Percentiles rank a stretch among this genome's conserved stretches.
phyloP scores from a whole-genome alignment of 441 rosid species.

The Populus hybrid region DNA sequence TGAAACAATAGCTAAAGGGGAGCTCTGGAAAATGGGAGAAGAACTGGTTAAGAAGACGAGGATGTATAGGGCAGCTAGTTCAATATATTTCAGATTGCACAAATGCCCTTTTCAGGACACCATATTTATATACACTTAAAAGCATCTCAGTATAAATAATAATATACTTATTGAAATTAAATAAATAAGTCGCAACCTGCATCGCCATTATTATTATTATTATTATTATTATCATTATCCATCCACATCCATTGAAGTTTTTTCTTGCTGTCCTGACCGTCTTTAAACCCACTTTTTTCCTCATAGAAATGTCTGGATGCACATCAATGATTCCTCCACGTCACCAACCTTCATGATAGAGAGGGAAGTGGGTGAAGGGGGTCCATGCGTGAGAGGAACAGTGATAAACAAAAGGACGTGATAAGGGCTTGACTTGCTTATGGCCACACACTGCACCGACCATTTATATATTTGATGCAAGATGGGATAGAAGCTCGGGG shows the following conservation, averaged over 20 bases:
- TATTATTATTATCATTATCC: slow-evolving; percentile 7
- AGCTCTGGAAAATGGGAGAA: not conserved
- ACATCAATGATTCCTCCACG: slow-evolving; percentile 47
- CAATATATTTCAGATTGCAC: slow-evolving; percentile 3
- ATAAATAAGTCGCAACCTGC: not conserved
- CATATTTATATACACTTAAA: slow-evolving; percentile 8
- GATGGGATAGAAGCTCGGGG: not conserved
- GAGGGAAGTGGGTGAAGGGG: slow-evolving; percentile 6
- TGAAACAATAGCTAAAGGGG: not conserved
- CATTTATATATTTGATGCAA: not conserved
- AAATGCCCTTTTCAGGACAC: slow-evolving; percentile 14
- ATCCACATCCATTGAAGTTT: slow-evolving; percentile 18
- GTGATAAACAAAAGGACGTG: slow-evolving; percentile 5
- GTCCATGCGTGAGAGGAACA: slow-evolving; percentile 1
- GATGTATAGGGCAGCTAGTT: not conserved
- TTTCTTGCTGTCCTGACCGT: slow-evolving; percentile 31
- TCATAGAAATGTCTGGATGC: slow-evolving; percentile 46
- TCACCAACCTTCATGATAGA: slow-evolving; percentile 6
- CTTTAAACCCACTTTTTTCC: slow-evolving; percentile 25
- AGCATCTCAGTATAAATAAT: not conserved
- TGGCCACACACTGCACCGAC: slow-evolving; percentile 53
- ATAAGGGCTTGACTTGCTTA: slow-evolving; percentile 1
- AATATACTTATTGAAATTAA: not conserved
- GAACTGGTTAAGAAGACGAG: slow-evolving; percentile 1
- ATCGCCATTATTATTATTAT: not conserved